Base-by-base conservation (phyloP, 106 monocot genomes). In the Amphibolis antarctica region DNA sequence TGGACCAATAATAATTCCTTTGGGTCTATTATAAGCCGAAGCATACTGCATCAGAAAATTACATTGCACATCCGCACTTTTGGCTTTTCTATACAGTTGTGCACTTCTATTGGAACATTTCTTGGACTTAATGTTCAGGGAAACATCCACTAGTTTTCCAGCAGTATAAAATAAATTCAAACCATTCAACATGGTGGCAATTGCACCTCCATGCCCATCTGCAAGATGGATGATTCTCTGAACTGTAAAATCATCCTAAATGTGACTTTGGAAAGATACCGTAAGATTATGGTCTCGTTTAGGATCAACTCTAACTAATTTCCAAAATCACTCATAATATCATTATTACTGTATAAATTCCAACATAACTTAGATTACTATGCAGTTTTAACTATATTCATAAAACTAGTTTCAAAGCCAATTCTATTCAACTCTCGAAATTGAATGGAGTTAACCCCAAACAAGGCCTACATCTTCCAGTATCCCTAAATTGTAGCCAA, bases 21-120 rank as follows among this genome's bases (percentile, higher is more conserved):
- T 44, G 28, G 62, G 68, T 0, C 51, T n/a, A n/a, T n/a, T 44
- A 55, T 62, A 64, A 25, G 20, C 22, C 11, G 66, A 44, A 28
- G 69, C 57, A 68, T 44, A 69, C 36, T 67, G 44, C 11, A 77
- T 20, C 2, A 69, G 4, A 17, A 83, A 62, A 18, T 68, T 59
- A 21, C 49, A 14, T 0, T 63, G 14, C 48, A 74, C 49, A 70
- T 57, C 66, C 21, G 63, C 36, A 44, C 67, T 66, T 70, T 56
- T 69, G 28, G 60, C 68, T 72, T 60, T 79, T 70, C 73, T 70
- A 60, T 62, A 71, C 9, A 46, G n/a, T 64, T 53, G 81, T 23
- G 74, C 24, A 48, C 52, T 72, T 23, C 75, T 63, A 15, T 71
- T 52, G 30, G 68, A 44, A 15, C 66, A 14, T 31, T 77, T 65